A percentile compares a stretch with the other conserved stretches of the same genome.
These are phyloP conservation scores for Kokia cookei DNA, from an alignment of 441 rosid species.

Conservation along the genomic window DNA sequence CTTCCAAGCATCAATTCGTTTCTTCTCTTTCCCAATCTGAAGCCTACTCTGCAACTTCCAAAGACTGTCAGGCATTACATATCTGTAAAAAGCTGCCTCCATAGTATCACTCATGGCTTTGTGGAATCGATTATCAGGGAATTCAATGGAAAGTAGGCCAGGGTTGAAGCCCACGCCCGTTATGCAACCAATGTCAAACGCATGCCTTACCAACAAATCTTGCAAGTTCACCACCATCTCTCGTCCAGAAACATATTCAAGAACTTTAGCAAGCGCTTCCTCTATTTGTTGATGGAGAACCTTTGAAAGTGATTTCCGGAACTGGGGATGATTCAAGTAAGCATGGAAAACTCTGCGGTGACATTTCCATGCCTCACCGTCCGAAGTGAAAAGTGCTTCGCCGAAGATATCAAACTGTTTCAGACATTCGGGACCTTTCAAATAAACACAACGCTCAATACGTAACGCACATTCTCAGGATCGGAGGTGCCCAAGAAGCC, in stretches of 20 bases:
- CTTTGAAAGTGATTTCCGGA: too few relatives aligned
- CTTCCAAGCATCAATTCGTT: background rate
- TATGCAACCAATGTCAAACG: conserved; percentile 40
- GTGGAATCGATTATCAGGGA: conserved; percentile 26
- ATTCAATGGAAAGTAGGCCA: conserved; percentile 27
- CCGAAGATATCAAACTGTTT: too few relatives aligned
- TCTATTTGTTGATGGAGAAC: too few relatives aligned
- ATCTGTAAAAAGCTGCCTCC: conserved; percentile 29
- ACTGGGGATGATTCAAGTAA: too few relatives aligned
- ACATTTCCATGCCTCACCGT: too few relatives aligned
- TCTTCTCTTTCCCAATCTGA: conserved; percentile 26
- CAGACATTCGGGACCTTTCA: too few relatives aligned
- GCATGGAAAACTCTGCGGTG: too few relatives aligned
- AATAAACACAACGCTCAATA: too few relatives aligned
- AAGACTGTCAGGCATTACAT: conserved; percentile 23
- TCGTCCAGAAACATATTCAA: conserved; percentile 21
- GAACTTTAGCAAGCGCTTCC: conserved; percentile 36
- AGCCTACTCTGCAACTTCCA: conserved; percentile 27
- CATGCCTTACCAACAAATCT: conserved; percentile 41
- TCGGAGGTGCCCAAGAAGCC: too few relatives aligned
- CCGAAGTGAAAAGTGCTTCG: too few relatives aligned
- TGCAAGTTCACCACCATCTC: conserved; percentile 33
- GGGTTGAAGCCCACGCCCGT: conserved; percentile 44
- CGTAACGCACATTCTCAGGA: too few relatives aligned
- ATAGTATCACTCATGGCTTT: conserved; percentile 27